Conservation (phyloP, 345 rosid genomes). For the Theobroma cacao region DNA sequence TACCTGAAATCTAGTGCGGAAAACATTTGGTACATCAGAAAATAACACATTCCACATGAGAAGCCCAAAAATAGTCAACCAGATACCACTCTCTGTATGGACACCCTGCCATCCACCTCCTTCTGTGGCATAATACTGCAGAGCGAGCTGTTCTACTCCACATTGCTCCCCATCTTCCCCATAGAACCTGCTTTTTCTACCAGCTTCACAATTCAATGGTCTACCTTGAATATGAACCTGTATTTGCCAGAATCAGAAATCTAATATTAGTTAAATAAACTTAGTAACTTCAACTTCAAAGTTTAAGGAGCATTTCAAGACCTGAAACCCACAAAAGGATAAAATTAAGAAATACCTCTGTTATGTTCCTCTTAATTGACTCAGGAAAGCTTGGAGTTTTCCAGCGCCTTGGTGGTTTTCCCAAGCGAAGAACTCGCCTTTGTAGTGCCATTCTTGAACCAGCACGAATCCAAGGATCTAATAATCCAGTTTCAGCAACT, state of each 20-base stretch:
- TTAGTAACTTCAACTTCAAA: neutral
- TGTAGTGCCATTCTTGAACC: conserved; percentile 86
- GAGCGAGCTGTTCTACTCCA: conserved; percentile 93
- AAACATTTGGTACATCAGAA: conserved; percentile 71
- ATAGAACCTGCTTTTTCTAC: conserved; percentile 74
- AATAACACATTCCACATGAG: conserved; percentile 90
- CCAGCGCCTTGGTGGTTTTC: conserved; percentile 99
- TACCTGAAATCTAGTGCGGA: conserved; percentile 84
- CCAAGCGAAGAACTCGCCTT: conserved; percentile 74
- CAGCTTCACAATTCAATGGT: conserved; percentile 78
- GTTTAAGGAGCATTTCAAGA: conserved; percentile 14
- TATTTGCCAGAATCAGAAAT: conserved; percentile 8
- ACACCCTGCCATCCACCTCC: conserved; percentile 90
- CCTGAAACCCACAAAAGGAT: conserved; percentile 5
- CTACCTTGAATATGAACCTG: conserved; percentile 85
- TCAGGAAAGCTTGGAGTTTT: conserved; percentile 66
- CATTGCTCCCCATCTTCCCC: conserved; percentile 91
- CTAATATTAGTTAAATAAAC: neutral
- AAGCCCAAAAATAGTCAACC: conserved; percentile 89
- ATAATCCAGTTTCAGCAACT: conserved; percentile 75
- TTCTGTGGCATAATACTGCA: conserved; percentile 80
- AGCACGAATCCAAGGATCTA: conserved; percentile 92
- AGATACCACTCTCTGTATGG: conserved; percentile 85
- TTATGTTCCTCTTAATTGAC: conserved; percentile 54
- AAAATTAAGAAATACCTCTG: conserved; percentile 44